Evolutionary conservation across 306 rosid species (phyloP).

Genomic region (Quercus wislizeni): DNA sequence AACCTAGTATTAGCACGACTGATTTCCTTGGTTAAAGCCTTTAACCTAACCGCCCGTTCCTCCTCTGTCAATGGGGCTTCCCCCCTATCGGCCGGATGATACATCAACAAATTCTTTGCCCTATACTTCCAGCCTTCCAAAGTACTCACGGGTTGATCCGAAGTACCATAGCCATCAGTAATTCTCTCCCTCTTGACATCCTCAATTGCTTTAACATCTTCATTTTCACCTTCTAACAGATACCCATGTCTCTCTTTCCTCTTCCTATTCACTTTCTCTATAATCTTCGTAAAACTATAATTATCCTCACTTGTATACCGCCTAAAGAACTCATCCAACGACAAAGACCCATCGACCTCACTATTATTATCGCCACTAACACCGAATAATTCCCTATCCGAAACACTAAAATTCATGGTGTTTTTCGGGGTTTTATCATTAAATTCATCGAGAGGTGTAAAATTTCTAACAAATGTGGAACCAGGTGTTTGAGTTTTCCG

Average conservation of each 20-base stretch:
- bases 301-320: conserved; percentile 92
- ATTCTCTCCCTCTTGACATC: conserved; percentile 81
- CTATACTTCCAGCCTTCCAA: conserved; percentile 88
- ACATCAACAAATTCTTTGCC: conserved; percentile 87
- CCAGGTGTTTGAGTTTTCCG: conserved; percentile 70
- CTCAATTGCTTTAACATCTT: conserved; percentile 53
- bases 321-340: conserved; percentile 77
- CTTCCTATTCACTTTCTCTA: conserved; percentile 93
- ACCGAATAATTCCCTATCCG: conserved; percentile 12
- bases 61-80: conserved; percentile 85
- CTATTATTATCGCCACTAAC: conserved; percentile 28
- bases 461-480: conserved; percentile 70
- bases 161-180: conserved; percentile 92
- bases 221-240: conserved; percentile 66
- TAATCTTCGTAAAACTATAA: conserved; percentile 67
- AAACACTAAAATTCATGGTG: conserved; percentile 21
- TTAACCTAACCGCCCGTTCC: conserved; percentile 66
- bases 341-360: conserved; percentile 42
- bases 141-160: conserved; percentile 83
- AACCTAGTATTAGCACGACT: conserved; percentile 60
- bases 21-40: conserved; percentile 79
- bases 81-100: conserved; percentile 88
- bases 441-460: conserved; percentile 77
- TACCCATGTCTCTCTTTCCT: conserved; percentile 83
- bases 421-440: conserved; percentile 55